Evolutionary conservation across 495 filamentous ascomycete species (phyloP), one percentile per base, ranked within the genome.

Genomic region (Hypoxylon cercidicola): DNA sequence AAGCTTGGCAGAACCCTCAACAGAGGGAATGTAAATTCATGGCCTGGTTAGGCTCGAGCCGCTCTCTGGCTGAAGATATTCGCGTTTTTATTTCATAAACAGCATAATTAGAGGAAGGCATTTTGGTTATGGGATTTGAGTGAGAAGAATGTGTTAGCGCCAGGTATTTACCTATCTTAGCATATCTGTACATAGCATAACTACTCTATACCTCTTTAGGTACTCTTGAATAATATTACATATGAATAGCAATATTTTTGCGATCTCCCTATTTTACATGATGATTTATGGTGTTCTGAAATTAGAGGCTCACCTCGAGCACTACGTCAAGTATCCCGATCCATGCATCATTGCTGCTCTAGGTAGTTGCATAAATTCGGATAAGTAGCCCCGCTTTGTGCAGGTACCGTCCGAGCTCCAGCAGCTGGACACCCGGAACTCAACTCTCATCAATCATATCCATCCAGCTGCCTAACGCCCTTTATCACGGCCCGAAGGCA

Each of bases 311-410:
- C 10, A 2, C 30, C 30, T 32, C 30, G 30, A 28, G 30, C 10
- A 11, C 30, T 32, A 32, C 25, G 3, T 28, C 25, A 28, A 3
- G 25, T 28, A 28, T 28, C 25, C 7, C 7, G 25, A 3, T 4
- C 5, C 15, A 11, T 55, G 28, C 15, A 35, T 46, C 32, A 46
- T 46, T 45, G 25, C 20, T 55, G 43, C 32, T 47, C 20, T 53
- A 48, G 37, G 37, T 48, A 48, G 37, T 47, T 48, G 43, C 54
- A 57, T 47, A 57, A 57, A 47, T 6, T 21, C 28, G 25, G 15
- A 39, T 28, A 25, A 48, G 21, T 20, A 18, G 40, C 13, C 40
- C 40, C 25, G 37, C 25, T 45, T 55, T 18, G 23, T 30, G n/a
- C n/a, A n/a, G n/a, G n/a, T 28, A 44, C 15, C 9, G 41, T 46